Evolutionary conservation across 2,329 filamentous ascomycete species (phyloP).

Genomic region (Diaporthe vexans): DNA sequence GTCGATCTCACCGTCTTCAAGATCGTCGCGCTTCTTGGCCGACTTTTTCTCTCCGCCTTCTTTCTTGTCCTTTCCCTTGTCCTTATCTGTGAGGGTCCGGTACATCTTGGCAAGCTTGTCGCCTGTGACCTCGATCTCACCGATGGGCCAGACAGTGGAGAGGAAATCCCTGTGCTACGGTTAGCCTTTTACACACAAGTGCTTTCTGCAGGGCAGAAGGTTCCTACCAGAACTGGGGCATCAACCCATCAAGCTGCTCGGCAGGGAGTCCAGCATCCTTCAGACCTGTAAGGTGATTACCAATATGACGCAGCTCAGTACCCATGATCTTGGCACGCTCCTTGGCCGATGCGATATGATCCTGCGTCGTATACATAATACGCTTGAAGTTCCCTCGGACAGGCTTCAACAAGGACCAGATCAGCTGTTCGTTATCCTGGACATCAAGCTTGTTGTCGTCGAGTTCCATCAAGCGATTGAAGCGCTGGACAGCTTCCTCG

Average conservation of each 20-base stretch:
- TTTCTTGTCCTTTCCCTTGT: conserved; percentile 45
- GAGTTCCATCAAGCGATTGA: conserved; percentile 54
- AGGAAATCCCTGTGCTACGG: conserved; percentile 52
- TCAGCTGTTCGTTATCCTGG: conserved; percentile 52
- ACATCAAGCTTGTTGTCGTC: conserved; percentile 53
- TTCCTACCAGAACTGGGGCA: conserved; percentile 55
- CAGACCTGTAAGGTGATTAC: conserved; percentile 53
- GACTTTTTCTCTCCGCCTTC: conserved; percentile 47
- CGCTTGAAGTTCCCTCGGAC: conserved; percentile 54
- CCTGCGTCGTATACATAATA: conserved; percentile 53
- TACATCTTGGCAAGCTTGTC: conserved; percentile 55
- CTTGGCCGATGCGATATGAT: conserved; percentile 49
- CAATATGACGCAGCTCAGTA: conserved; percentile 53
- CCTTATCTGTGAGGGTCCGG: conserved; percentile 51
- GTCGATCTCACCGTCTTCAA: conserved; percentile 56
- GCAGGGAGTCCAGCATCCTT: conserved; percentile 49
- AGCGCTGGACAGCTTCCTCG: conserved; percentile 53
- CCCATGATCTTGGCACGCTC: conserved; percentile 54
- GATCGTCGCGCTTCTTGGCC: conserved; percentile 49
- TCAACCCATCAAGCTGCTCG: conserved; percentile 51
- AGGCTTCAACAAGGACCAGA: conserved; percentile 56
- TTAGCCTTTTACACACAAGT: conserved; percentile 41
- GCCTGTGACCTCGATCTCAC: conserved; percentile 54
- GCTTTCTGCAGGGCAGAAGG: background rate
- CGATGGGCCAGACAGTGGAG: conserved; percentile 56